Base-by-base conservation (phyloP, 768 basidiomycete species). In the Rhodotorula kratochvilovae region DNA sequence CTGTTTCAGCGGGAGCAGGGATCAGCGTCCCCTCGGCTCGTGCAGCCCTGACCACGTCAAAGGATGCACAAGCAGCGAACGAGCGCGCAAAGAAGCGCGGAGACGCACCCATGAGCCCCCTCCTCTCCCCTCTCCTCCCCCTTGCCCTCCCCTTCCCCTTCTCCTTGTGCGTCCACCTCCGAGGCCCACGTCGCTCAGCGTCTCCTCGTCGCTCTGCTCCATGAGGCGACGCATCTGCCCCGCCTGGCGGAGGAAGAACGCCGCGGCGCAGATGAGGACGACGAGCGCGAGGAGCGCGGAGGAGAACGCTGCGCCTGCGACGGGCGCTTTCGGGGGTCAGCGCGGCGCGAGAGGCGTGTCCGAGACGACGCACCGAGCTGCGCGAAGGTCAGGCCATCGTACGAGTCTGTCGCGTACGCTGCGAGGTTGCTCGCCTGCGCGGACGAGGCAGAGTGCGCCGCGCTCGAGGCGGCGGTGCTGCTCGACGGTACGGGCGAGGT, bases 171-270 rank as follows among this genome's bases (percentile, higher is more conserved):
- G 33, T 21, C 2, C 33, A 5, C 31, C 54, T 10, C n/a, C 51
- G 27, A 53, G 13, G 8, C 51, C 51, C 13, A 50, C 31, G 27
- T 51, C 50, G 19, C 42, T 33, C 36, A 51, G 25, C 23, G 48
- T 45, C 29, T 31, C 45, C 10, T 33, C 50, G n/a, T 50, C 61
- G 16, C 25, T 31, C 7, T 8, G 50, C n/a, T 35, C 61, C 35
- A 51, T 5, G 5, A 35, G 19, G 1, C 36, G 35, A 15, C n/a
- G 17, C 61, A 63, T 63, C 61, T 39, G 33, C n/a, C 16, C 27
- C 19, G 61, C 61, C 33, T 63, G 35, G 13, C 61, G 61, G 27
- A 51, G 36, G n/a, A 53, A 53, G 50, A 63, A 39, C n/a, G 48
- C 36, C 25, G 25, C 27, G 35, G 51, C 16, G 3, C 27, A 27